A percentile compares a stretch with the other conserved stretches of the same genome.
Conservation (phyloP, 2,329 filamentous ascomycete species). For the Elsinoe australis region DNA sequence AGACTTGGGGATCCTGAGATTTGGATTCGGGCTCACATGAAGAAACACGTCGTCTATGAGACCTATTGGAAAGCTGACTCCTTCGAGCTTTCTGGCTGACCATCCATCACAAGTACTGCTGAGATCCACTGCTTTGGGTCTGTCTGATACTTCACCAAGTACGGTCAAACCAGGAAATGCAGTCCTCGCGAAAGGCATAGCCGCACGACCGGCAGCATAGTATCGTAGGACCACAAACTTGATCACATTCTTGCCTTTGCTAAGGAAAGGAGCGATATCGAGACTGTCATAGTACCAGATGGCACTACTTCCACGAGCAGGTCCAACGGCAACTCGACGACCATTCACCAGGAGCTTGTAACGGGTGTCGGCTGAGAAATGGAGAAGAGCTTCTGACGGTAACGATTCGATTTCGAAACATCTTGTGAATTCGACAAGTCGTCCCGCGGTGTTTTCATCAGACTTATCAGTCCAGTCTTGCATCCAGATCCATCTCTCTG, state of each 20-base stretch:
- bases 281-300: constrained; percentile 33
- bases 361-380: constrained; percentile 37
- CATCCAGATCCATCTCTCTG: too few relatives aligned
- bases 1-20: neutral
- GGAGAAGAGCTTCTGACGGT: constrained; percentile 24
- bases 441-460: constrained; percentile 29
- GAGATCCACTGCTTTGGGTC: neutral
- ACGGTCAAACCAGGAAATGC: constrained; percentile 27
- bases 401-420: constrained; percentile 22
- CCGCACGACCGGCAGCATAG: constrained; percentile 24
- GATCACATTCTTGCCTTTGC: constrained; percentile 26
- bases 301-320: constrained; percentile 31
- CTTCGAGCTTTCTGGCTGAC: constrained; percentile 25
- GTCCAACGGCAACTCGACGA: constrained; percentile 32
- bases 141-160: constrained; percentile 21
- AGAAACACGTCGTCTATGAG: constrained; percentile 36
- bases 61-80: constrained; percentile 26
- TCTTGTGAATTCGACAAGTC: constrained; percentile 30
- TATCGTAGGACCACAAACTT: constrained; percentile 28
- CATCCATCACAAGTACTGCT: constrained; percentile 21
- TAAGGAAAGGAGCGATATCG: constrained; percentile 27
- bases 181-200: constrained; percentile 30
- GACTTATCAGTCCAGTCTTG: too few relatives aligned
- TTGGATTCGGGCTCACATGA: constrained; percentile 29
- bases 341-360: constrained; percentile 40